Base-by-base conservation (phyloP, 1,284 basidiomycete genomes). In the Austroboletus olivaceoglutinosus region DNA sequence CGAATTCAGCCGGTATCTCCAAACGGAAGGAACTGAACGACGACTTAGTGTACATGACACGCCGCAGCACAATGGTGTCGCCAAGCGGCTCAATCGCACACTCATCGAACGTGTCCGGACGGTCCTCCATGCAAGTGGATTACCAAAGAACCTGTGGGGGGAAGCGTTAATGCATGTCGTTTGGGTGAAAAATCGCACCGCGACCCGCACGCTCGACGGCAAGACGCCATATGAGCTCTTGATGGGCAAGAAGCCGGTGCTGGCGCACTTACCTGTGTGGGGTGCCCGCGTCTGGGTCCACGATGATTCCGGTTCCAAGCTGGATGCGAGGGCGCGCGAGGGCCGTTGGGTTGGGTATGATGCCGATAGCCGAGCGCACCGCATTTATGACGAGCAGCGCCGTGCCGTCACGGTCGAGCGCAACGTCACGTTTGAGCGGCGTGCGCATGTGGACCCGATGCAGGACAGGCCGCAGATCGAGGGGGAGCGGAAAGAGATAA, bases 181-280 rank as follows among this genome's bases (percentile, higher is more conserved):
- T 4, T 54, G 50, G 46, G 19, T 54, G 5, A 54, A 54, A 22
- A 54, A 54, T 27, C 3, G 23, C 3, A 29, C 21, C 0, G 19
- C 33, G 0, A 29, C 39, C 1, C 8, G 5, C 0, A 15, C 15
- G 4, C 46, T 52, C 0, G 5, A 52, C 2, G 21, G 46, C 5
- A 41, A 48, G 10, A 54, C n/a, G 0, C 43, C 25, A 4, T 52
- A 53, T 3, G 10, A 53, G 22, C 12, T 50, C 5, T 1, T 49
- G 0, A 25, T 9, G 0, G n/a, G 43, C 2, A 34, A 44, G 29
- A 48, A 48, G 21, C 43, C 45, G 0, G 13, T 2, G 1, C 19
- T 43, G 12, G 2, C 18, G 3, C 3, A 33, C 19, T 12, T 54
- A 22, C 52, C 23, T 0, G 6, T 22, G 6, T 53, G 42, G 45